Base-by-base conservation (phyloP, 345 rosid species). In the Heritiera littoralis region DNA sequence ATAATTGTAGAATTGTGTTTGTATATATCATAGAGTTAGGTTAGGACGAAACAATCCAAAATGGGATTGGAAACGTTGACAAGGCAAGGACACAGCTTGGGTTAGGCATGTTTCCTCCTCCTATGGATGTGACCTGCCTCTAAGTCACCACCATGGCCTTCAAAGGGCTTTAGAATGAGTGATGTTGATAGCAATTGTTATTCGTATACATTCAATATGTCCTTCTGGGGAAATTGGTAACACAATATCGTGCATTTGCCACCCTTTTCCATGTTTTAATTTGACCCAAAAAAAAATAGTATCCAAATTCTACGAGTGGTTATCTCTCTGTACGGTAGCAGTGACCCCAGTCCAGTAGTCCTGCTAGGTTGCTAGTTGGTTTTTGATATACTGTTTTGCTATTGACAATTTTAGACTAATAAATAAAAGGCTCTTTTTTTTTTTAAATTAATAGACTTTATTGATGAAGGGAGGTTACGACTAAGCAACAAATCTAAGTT, bases 81-180 rank as follows among this genome's bases (percentile, higher is more conserved):
- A 81, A 77, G 82, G 86, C 89, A 78, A 79, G 86, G 86, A 84
- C 85, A 82, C 87, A 82, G 84, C 87, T 84, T 72, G 92, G 90
- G 88, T 83, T 86, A 51, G 88, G 85, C 86, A 86, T 87, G 93
- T 81, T 85, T 86, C 89, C 80, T 77, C 80, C 83, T 80, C 86
- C 38, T n/a, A 43, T 9, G 65, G 89, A 41, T 41, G 43, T 87
- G 89, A 86, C 91, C 80, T 85, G 90, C 84, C 89, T 66, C 59
- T 67, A 46, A 80, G 63, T 79, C 88, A 80, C 76, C 83, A 80
- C 91, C 90, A 79, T 79, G 79, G 64, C 84, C 77, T 56, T 74
- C 76, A 28, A 40, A 28, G 30, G 49, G 23, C 64, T 41, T 77
- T 78, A 66, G 72, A 82, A 77, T 78, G 75, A 71, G 28, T 67